Base-by-base conservation (phyloP, 768 basidiomycete genomes). In the Leucocoprinus leucothites region DNA sequence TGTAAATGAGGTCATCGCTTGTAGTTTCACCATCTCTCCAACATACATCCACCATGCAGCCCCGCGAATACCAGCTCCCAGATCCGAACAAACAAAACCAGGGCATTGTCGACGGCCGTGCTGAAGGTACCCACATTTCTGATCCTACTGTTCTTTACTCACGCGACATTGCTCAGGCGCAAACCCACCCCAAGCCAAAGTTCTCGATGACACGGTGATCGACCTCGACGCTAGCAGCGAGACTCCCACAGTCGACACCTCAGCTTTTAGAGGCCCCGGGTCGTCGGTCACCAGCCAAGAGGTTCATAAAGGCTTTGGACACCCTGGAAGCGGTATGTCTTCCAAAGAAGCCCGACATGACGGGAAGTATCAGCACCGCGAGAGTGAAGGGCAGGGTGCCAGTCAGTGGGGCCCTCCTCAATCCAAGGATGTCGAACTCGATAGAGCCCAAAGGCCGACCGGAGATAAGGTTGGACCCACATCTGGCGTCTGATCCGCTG, bases 71-170 rank as follows among this genome's bases (percentile, higher is more conserved):
- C 40, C 22, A 42, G 18, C 36, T 26, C 9, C 53, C 28, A 9
- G 11, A 24, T 8, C 22, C 45, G 19, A 48, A 44, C 13, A 49
- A 43, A 36, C 34, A 31, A 11, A 59, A 55, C 40, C 48, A 57
- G 34, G 56, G 58, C 7, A 50, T 61, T 34, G 51, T 53, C 25
- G 56, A 50, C 47, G 51, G 50, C 18, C 53, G 58, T 26, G 51
- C 50, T 19, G 57, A 48, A 55, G 57, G 54, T 56, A 42, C 3
- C 5, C 43, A 28, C 18, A 36, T 36, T 31, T 11, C 31, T 31
- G 11, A 16, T 6, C 5, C 21, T 11, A 22, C 26, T 22, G 16
- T 19, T 26, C 21, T 26, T 22, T 9, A 3, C 14, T 28, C 22
- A 19, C 11, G 8, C 16, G 26, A 25, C 38, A n/a, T 36, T 26